Percentiles rank a stretch among this genome's conserved stretches.
These are phyloP conservation scores for Vachellia pachyceras DNA, from an alignment of 306 rosid species.

Conservation along the genomic window DNA sequence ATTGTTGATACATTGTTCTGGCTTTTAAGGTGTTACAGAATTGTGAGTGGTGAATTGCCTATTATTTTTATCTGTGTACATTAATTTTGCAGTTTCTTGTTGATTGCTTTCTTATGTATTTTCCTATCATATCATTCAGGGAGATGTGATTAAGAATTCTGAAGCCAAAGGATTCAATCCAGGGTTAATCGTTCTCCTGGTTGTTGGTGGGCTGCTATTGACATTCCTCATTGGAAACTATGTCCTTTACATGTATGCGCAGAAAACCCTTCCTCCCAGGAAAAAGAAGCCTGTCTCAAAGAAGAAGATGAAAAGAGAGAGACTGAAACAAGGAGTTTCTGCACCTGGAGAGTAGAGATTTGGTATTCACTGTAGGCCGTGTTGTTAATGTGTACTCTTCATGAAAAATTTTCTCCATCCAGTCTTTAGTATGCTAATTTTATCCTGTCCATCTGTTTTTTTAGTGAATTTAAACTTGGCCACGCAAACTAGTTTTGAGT, in stretches of 20 bases:
- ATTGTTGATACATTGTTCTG: neutral
- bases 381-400: slow-evolving; percentile 43
- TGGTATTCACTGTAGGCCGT: slow-evolving; percentile 23
- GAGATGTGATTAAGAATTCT: slow-evolving; percentile 59
- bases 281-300: slow-evolving; percentile 94
- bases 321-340: slow-evolving; percentile 94
- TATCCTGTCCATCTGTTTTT: neutral
- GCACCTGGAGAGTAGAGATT: slow-evolving; percentile 89
- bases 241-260: slow-evolving; percentile 78
- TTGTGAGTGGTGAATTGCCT: slow-evolving; percentile 3
- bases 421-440: slow-evolving; percentile 39
- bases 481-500: neutral
- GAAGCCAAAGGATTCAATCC: slow-evolving; percentile 82
- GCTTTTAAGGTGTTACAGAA: slow-evolving; percentile 22
- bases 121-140: slow-evolving; percentile 37
- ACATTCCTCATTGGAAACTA: slow-evolving; percentile 78
- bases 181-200: slow-evolving; percentile 77
- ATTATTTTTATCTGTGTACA: neutral
- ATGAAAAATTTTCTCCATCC: slow-evolving; percentile 27
- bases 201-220: slow-evolving; percentile 74
- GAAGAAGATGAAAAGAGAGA: slow-evolving; percentile 95
- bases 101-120: slow-evolving; percentile 18
- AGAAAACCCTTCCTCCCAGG: slow-evolving; percentile 75
- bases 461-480: slow-evolving; percentile 23
- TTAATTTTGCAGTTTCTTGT: neutral